A percentile compares a stretch with the other conserved stretches of the same genome.
Conservation (phyloP, 2,329 filamentous ascomycete species). For the Mariannaea elegans region DNA sequence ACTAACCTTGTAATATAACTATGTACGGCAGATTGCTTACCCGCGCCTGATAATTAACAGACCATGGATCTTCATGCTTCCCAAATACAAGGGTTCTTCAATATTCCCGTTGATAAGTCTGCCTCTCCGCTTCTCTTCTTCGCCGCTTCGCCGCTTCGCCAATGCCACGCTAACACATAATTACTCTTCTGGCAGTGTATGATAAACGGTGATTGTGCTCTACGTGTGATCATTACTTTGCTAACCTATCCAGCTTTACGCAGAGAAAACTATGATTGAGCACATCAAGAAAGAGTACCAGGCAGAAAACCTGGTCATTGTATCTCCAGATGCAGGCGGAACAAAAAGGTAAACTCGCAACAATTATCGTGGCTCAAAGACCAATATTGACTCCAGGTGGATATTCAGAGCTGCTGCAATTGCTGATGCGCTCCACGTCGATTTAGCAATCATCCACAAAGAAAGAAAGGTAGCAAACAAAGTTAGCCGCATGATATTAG, state of each 20-base stretch:
- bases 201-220: no score
- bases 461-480: slow-evolving; percentile 85
- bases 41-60: no score
- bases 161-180: no score
- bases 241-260: no score
- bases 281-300: slow-evolving; percentile 87
- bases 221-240: no score
- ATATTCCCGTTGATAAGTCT: slow-evolving; percentile 69
- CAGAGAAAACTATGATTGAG: slow-evolving; percentile 86
- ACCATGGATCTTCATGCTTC: slow-evolving; percentile 93
- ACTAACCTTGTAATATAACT: no score
- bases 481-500: slow-evolving; percentile 87
- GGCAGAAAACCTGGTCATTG: slow-evolving; percentile 86
- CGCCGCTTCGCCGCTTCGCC: no score
- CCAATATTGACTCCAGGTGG: no score
- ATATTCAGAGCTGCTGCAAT: slow-evolving; percentile 46
- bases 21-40: no score
- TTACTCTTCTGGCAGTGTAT: no score
- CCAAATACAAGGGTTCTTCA: slow-evolving; percentile 96
- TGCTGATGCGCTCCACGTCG: slow-evolving; percentile 85
- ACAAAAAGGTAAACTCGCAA: slow-evolving; percentile 73
- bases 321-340: slow-evolving; percentile 91
- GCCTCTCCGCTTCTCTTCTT: no score
- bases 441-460: slow-evolving; percentile 95
- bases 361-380: no score